Evolutionary conservation across 164 flowering plant species (phyloP).

Genomic region (Vitis amurensis): DNA sequence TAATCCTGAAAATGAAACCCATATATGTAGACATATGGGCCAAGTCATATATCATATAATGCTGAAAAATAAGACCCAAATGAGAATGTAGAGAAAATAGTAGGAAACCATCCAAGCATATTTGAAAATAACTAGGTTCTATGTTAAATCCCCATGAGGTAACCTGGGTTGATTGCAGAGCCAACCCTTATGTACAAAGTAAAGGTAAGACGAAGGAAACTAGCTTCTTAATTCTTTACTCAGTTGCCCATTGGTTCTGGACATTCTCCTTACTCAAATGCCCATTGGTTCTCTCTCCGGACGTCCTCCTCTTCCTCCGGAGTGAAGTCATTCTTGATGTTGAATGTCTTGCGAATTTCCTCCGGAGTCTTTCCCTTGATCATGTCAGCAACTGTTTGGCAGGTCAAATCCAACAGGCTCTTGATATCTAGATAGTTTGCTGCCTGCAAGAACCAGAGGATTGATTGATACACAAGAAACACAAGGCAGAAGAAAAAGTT

Average conservation of each 20-base stretch:
- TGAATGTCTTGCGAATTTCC: not conserved
- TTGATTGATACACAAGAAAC: not conserved
- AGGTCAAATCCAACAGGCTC: not conserved
- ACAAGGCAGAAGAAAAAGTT: not conserved
- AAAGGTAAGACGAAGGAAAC: no score
- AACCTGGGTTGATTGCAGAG: no score
- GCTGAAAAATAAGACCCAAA: no score
- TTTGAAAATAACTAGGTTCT: no score
- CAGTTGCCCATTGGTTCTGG: no score
- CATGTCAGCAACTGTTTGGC: not conserved
- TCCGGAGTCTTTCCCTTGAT: not conserved
- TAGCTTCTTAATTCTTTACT: not conserved
- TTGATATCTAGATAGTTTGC: slow-evolving; percentile 1
- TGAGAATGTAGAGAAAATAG: no score
- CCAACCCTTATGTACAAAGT: no score
- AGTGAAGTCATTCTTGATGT: not conserved
- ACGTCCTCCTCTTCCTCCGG: not conserved
- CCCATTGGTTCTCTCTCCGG: not conserved
- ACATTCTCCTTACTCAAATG: not conserved
- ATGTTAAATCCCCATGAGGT: no score
- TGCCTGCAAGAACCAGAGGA: not conserved
- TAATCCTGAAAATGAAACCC: no score
- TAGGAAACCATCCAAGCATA: no score
- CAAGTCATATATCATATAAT: no score
- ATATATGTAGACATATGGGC: no score